Percentiles rank a stretch among this genome's conserved stretches.
phyloP scores from a whole-genome alignment of 2,329 filamentous ascomycete genomes.

The Phyllosticta citribraziliensis region DNA sequence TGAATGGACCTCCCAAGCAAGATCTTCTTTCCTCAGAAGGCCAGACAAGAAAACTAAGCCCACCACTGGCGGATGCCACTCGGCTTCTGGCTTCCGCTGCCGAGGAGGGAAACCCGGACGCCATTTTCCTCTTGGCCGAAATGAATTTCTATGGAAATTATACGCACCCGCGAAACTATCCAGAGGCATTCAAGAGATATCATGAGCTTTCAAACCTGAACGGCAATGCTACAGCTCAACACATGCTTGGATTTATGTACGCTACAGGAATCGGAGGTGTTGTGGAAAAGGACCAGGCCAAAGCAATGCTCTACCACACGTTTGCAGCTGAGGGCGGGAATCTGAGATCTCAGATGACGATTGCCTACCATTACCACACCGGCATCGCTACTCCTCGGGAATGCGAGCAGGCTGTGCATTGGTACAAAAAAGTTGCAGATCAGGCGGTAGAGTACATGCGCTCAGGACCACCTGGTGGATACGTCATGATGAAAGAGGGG shows the following conservation, averaged over 20 bases:
- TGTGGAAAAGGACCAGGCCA: conserved; percentile 78
- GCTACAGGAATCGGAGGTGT: conserved; percentile 80
- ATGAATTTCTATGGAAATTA: conserved; percentile 97
- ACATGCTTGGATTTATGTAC: conserved; percentile 94
- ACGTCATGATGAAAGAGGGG: conserved; percentile 63
- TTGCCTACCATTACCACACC: conserved; percentile 74
- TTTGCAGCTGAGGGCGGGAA: conserved; percentile 81
- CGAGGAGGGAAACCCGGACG: conserved; percentile 58
- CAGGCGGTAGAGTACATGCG: conserved; percentile 83
- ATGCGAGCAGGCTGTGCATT: conserved; percentile 74
- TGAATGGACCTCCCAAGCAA: conserved; percentile 48
- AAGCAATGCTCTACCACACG: conserved; percentile 85
- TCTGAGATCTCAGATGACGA: conserved; percentile 82
- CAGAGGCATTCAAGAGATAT: conserved; percentile 72
- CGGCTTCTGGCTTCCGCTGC: conserved; percentile 50
- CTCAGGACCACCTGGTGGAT: conserved; percentile 82
- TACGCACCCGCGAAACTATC: conserved; percentile 73
- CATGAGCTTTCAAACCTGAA: conserved; percentile 62
- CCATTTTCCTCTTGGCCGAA: conserved; percentile 79
- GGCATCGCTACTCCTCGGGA: conserved; percentile 79
- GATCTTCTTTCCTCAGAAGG: conserved; percentile 30
- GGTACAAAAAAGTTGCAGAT: conserved; percentile 89
- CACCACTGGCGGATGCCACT: conserved; percentile 48
- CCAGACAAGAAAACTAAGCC: conserved; percentile 35
- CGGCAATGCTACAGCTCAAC: conserved; percentile 86